Evolutionary conservation across 306 rosid genomes (phyloP), one percentile per base, ranked within the genome.

Genomic region (Inga oerstediana): DNA sequence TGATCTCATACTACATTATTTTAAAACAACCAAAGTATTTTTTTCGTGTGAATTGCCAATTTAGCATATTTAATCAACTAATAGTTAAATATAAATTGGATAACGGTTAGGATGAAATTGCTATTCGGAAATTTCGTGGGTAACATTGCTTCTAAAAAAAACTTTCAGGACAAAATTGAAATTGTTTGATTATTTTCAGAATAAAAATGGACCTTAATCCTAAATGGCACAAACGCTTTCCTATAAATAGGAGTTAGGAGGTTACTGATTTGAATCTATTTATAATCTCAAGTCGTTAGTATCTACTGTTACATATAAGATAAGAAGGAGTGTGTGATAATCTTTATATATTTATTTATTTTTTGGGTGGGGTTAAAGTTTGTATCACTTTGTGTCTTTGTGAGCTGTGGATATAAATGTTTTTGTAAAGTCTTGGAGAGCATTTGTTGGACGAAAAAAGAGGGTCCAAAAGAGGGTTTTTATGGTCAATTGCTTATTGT

Each of bases 41-140:
- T 39, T 1, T 35, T 2, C 3, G 7, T 37, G 7, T 37, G 41
- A 7, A 5, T 1, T 5, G 7, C 1, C 1, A 37, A 37, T 7
- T 37, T 0, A 37, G 41, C 5, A 37, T 39, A 37, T 37, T 37
- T 39, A 0, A 1, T 39, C 0, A 6, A 7, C 1, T 39, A 39
- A 39, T 1, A 2, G 0, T 39, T 1, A 39, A 39, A 39, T 1
- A 0, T 37, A 5, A 37, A 0, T 0, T 37, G 1, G 8, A 37
- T 39, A 39, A 6, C 43, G 0, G 8, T 39, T 0, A 1, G 43
- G 8, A 8, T 39, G 43, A 39, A 39, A 39, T 39, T 39, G 1
- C 43, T 39, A 39, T 39, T 39, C 7, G 43, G 1, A 39, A 39
- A 39, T 7, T 39, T 6, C 1, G 8, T 39, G 8, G 41, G 8